Conservation (phyloP, 805 yeast genomes). For the Metschnikowia similis region DNA sequence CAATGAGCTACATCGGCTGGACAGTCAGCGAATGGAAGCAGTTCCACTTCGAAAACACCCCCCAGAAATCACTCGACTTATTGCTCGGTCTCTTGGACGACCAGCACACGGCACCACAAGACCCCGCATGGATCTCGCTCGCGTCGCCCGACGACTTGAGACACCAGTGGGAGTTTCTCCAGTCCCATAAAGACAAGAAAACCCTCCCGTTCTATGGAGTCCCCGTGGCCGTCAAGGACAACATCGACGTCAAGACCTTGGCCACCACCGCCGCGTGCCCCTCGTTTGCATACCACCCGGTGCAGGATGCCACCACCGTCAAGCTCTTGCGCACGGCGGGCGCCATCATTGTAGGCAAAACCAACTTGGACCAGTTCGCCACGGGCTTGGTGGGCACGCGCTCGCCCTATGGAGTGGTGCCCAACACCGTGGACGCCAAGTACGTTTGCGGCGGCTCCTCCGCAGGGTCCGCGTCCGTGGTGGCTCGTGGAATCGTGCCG, state of each 20-base stretch:
- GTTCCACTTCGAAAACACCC: slow-evolving; percentile 60
- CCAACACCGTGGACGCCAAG: slow-evolving; percentile 66
- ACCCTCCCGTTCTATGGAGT: slow-evolving; percentile 80
- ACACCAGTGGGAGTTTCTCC: slow-evolving; percentile 77
- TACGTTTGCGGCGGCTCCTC: slow-evolving; percentile 95
- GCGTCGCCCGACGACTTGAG: slow-evolving; percentile 56
- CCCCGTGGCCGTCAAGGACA: slow-evolving; percentile 92
- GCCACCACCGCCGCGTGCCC: slow-evolving; percentile 97
- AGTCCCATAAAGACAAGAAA: slow-evolving; percentile 53
- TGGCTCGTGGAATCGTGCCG: slow-evolving; percentile 86
- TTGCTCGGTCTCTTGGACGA: slow-evolving; percentile 44
- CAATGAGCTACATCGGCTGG: slow-evolving; percentile 55
- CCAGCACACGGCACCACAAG: slow-evolving; percentile 51
- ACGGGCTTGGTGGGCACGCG: slow-evolving; percentile 95
- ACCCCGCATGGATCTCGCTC: slow-evolving; percentile 91
- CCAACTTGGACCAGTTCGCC: slow-evolving; percentile 95
- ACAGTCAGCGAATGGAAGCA: slow-evolving; percentile 72
- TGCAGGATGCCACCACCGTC: slow-evolving; percentile 72
- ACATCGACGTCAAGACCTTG: slow-evolving; percentile 80
- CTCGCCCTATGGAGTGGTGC: slow-evolving; percentile 90
- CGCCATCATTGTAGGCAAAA: slow-evolving; percentile 89
- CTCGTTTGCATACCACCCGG: slow-evolving; percentile 65
- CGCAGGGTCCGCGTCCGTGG: slow-evolving; percentile 92
- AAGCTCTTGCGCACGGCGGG: slow-evolving; percentile 76
- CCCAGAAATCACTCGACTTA: slow-evolving; percentile 53